phyloP scores from a whole-genome alignment of 2,329 filamentous ascomycete species.

The Sarocladium strictum region DNA sequence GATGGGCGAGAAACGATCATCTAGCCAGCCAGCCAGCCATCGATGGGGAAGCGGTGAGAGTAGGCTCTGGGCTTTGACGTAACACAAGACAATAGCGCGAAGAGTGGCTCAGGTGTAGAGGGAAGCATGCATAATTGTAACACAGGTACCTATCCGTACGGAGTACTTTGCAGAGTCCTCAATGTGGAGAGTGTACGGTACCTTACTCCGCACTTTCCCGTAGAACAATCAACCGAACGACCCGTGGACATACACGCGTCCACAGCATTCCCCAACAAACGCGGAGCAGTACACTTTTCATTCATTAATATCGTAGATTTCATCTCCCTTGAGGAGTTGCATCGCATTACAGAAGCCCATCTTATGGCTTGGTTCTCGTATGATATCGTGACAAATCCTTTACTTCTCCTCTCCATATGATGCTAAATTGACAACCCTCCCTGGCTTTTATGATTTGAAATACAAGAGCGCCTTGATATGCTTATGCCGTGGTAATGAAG shows the following conservation, averaged over 20 bases:
- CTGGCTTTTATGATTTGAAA: neutral
- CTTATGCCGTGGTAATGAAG: neutral
- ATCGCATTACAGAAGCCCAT: neutral
- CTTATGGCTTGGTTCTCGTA: neutral
- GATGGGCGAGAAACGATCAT: no score
- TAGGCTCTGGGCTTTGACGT: no score
- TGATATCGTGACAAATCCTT: constrained; percentile 5
- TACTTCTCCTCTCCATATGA: neutral
- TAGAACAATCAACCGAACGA: neutral
- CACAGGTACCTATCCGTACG: no score
- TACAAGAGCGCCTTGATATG: neutral
- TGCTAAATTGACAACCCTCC: neutral
- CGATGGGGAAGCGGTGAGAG: no score
- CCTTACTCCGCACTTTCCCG: neutral
- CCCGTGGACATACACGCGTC: neutral
- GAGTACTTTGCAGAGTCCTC: no score
- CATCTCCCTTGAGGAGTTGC: neutral
- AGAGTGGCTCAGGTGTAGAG: no score
- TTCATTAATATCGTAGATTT: neutral
- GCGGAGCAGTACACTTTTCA: neutral
- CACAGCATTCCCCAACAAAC: neutral
- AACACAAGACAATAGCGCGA: no score
- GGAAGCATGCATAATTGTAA: no score
- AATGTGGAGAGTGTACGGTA: no score
- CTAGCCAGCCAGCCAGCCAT: no score